A percentile compares a stretch with the other conserved stretches of the same genome.
These are phyloP conservation scores for Pichia norvegensis DNA, from an alignment of 1,139 yeast genomes.

Conservation along the genomic window DNA sequence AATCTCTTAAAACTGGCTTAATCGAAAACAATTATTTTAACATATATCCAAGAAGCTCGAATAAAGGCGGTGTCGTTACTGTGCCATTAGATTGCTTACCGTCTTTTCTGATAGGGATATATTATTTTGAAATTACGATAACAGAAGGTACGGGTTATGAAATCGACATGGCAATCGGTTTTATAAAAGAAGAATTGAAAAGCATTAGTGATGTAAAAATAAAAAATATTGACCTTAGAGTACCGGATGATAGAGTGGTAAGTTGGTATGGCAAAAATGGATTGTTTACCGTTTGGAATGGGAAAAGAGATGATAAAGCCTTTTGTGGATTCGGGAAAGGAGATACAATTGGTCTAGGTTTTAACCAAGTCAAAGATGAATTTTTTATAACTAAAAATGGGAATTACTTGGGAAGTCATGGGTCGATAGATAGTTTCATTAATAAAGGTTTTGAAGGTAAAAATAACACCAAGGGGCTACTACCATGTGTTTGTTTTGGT, in stretches of 20 bases:
- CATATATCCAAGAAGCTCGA: conserved; percentile 8
- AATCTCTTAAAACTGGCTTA: not conserved
- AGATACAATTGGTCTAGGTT: conserved; percentile 80
- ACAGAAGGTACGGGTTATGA: conserved; percentile 32
- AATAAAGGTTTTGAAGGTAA: conserved; percentile 10
- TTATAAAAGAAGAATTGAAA: conserved; percentile 24
- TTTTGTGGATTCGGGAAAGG: conserved; percentile 43
- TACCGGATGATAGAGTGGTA: conserved; percentile 43
- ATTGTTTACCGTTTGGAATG: conserved; percentile 33
- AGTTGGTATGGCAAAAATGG: conserved; percentile 58
- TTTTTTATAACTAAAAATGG: conserved; percentile 84
- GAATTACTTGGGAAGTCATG: conserved; percentile 45
- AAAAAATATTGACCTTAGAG: conserved; percentile 30
- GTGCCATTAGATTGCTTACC: conserved; percentile 4
- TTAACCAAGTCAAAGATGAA: conserved; percentile 55
- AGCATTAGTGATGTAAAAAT: conserved; percentile 12
- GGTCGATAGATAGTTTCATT: conserved; percentile 6
- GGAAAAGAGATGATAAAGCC: conserved; percentile 32
- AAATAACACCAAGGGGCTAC: conserved; percentile 13
- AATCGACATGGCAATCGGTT: conserved; percentile 38
- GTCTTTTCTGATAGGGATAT: conserved; percentile 34
- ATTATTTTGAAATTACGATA: conserved; percentile 49
- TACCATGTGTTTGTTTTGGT: conserved; percentile 46
- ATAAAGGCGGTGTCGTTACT: conserved; percentile 7
- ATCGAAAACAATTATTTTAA: conserved; percentile 10